Base-by-base conservation (phyloP, 2,329 filamentous ascomycete species). In the Endocalyx cinctus region DNA sequence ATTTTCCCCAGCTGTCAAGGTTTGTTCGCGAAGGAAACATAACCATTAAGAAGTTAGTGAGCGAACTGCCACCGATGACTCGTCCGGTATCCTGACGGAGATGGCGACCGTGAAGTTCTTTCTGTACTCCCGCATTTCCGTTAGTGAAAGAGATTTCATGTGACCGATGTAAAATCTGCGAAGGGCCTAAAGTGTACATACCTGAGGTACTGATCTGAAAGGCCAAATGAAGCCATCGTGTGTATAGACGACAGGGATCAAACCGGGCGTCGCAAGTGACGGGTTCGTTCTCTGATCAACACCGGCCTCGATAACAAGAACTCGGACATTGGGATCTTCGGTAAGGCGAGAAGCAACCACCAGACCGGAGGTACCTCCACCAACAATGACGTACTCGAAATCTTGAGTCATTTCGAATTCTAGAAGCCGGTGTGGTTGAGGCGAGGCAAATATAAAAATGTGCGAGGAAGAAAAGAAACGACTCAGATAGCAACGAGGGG, bases 361-460 rank as follows among this genome's bases (percentile, higher is more conserved):
- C 33, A 69, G 62, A n/a, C 69, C 68, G 15, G 67, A 60, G 3
- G 67, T 70, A 12, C 69, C 68, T n/a, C 67, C 68, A 19, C 69
- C 67, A n/a, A 69, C 64, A 31, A 72, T 55, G 38, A 71, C 49
- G 46, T 66, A 70, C 50, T 72, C 66, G 54, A 64, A 70, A 4
- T 38, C 46, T 44, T 37, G 41, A 42, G 34, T 44, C 43, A 46
- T 46, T n/a, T n/a, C n/a, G n/a, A n/a, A n/a, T n/a, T n/a, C n/a
- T n/a, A n/a, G n/a, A n/a, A n/a, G n/a, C n/a, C n/a, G n/a, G n/a
- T n/a, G n/a, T n/a, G n/a, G n/a, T n/a, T n/a, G n/a, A n/a, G n/a
- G n/a, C n/a, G n/a, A n/a, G n/a, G n/a, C n/a, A n/a, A n/a, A n/a
- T n/a, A n/a, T n/a, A n/a, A n/a, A n/a, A n/a, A n/a, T n/a, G n/a